Evolutionary conservation across 495 filamentous ascomycete species (phyloP), one percentile per base, ranked within the genome.

Genomic region (Aspergillus biplanus): DNA sequence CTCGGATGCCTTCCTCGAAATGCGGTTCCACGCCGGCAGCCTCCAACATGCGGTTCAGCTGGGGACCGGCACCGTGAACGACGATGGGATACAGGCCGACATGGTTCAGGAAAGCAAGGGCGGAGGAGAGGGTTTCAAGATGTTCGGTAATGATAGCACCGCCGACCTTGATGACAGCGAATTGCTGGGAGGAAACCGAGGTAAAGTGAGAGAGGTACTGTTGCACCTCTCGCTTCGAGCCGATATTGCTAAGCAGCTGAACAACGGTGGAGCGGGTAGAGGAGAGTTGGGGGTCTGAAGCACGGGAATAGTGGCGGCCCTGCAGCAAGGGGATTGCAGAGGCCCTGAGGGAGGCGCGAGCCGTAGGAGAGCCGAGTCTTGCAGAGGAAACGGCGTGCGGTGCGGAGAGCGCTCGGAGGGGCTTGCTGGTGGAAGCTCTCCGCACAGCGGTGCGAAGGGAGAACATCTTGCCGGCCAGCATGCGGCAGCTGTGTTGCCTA

Each of bases 131-230:
- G 49, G 90, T 90, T 73, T 96, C 89, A 56, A 96, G 83, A 79
- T 97, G 92, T 75, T 98, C 94, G 62, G 94, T 97, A 68, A 99
- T 88, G 69, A 98, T 98, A 56, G 96, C 95, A 56, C 95, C 95
- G 27, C 95, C 95, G 56, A 99, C 96, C 82, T 99, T 99, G 76
- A 99, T 97, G 56, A 99, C 95, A 67, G 95, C 95, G 76, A 99
- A 99, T 71, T 97, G 92, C 82, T 97, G 94, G 5, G 92, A 96
- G 27, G 94, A 96, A 52, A 97, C 95, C 37, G 93, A 97, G 59
- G 89, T 95, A 83, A 99, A 99, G 73, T 97, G 93, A 54, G 94
- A 96, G 57, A 98, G 88, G 79, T 99, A 98, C 73, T 98, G 96
- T 82, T 98, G 91, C 44, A 97, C 93, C 79, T 99, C 95, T 56